Percentiles rank a stretch among this genome's conserved stretches.
These are phyloP conservation scores for Stylosanthes scabra DNA, from an alignment of 331 rosid genomes.

Conservation along the genomic window DNA sequence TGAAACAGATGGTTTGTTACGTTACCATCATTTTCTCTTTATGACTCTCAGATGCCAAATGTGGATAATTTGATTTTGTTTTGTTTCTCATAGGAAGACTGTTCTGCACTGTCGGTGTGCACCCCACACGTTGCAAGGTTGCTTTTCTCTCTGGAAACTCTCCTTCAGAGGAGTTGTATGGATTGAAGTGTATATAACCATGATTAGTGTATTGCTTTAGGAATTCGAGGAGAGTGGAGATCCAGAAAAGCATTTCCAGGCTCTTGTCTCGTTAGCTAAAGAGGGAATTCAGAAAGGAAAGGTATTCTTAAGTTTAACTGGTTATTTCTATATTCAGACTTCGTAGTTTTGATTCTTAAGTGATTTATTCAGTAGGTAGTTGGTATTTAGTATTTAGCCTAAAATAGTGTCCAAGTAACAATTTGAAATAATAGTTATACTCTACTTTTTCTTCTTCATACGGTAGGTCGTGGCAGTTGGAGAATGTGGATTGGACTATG, in stretches of 20 bases:
- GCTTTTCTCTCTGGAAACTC: slow-evolving; percentile 29
- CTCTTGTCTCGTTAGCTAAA: slow-evolving; percentile 78
- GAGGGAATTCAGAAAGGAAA: slow-evolving; percentile 96
- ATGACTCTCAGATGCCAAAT: slow-evolving; percentile 25
- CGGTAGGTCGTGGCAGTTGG: slow-evolving; percentile 91
- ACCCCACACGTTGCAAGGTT: slow-evolving; percentile 98
- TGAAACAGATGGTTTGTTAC: slow-evolving; percentile 78
- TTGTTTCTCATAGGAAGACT: slow-evolving; percentile 68
- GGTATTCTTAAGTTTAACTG: slow-evolving; percentile 53
- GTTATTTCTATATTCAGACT: slow-evolving; percentile 4
- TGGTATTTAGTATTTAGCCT: not conserved
- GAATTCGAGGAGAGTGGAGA: slow-evolving; percentile 93
- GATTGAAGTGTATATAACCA: slow-evolving; percentile 38
- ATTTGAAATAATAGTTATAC: slow-evolving; percentile 19
- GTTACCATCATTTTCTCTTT: slow-evolving; percentile 6
- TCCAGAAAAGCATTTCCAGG: slow-evolving; percentile 89
- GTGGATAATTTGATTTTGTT: slow-evolving; percentile 24
- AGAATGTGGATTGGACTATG: slow-evolving; percentile 97
- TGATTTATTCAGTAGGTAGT: slow-evolving; percentile 15
- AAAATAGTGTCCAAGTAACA: slow-evolving; percentile 1
- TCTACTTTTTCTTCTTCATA: slow-evolving; percentile 27
- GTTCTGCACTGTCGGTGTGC: slow-evolving; percentile 97
- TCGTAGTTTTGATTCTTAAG: slow-evolving; percentile 1
- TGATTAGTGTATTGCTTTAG: slow-evolving; percentile 52
- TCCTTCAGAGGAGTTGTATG: slow-evolving; percentile 25